Conservation (phyloP, 2,329 filamentous ascomycete genomes). For the Neopestalotiopsis rosae region DNA sequence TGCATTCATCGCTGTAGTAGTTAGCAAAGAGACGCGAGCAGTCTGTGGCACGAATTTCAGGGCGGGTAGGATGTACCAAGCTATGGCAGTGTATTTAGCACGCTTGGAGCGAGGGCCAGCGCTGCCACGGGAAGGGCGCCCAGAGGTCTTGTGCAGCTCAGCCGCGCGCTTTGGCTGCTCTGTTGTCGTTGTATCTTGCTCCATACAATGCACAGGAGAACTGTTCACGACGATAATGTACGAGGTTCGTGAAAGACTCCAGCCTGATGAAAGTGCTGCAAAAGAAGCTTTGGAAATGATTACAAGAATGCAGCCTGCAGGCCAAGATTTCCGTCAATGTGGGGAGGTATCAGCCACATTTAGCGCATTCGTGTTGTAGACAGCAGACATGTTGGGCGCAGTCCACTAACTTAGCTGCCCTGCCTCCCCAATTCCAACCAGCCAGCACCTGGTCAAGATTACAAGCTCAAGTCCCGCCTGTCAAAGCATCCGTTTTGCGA, state of each 20-base stretch:
- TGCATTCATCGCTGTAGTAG: conserved; percentile 8
- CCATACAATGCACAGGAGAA: not conserved
- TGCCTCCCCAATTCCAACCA: not conserved
- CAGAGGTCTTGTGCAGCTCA: not conserved
- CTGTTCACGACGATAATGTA: not conserved
- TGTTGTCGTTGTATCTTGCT: not conserved
- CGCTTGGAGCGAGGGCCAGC: conserved; percentile 11
- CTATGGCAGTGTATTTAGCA: conserved; percentile 12
- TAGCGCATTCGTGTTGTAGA: not conserved
- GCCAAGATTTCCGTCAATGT: not conserved
- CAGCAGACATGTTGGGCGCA: not conserved
- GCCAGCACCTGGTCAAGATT: not conserved
- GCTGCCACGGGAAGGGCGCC: not conserved
- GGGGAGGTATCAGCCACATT: not conserved
- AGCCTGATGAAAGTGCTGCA: not conserved
- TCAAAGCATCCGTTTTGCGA: too few relatives aligned
- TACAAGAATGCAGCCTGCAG: not conserved
- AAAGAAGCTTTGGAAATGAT: not conserved
- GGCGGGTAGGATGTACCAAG: conserved; percentile 6
- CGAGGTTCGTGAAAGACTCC: not conserved
- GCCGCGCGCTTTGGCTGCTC: not conserved
- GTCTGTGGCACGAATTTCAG: not conserved
- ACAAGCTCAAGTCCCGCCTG: not conserved
- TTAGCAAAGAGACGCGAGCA: not conserved
- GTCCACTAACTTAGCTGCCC: not conserved